These are phyloP conservation scores for Lenwebbia sp. DNA, from an alignment of 345 rosid genomes.

Conservation along the genomic window DNA sequence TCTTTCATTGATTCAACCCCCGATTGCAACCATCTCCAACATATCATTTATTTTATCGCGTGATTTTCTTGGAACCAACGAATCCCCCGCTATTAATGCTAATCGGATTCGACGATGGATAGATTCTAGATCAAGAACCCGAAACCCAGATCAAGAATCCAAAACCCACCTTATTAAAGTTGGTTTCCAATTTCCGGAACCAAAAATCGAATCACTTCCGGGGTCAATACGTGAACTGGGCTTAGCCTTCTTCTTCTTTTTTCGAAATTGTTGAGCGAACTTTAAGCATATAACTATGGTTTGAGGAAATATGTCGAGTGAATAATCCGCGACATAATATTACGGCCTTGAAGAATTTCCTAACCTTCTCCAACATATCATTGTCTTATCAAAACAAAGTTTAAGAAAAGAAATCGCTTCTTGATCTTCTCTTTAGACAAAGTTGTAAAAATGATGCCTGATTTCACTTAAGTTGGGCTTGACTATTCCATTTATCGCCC, in stretches of 20 bases:
- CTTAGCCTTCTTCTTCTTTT: neutral
- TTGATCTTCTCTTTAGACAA: neutral
- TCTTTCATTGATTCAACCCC: too few species aligned
- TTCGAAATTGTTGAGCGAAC: neutral
- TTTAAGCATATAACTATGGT: neutral
- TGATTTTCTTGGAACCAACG: too few species aligned
- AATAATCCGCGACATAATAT: neutral
- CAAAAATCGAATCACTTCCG: neutral
- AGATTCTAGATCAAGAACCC: neutral
- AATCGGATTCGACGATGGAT: neutral
- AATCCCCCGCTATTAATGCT: too few species aligned
- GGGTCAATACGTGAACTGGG: rapidly evolving
- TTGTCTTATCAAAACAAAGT: neutral
- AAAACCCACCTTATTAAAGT: neutral
- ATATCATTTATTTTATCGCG: too few species aligned
- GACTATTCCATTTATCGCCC: too few species aligned
- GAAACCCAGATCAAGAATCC: neutral
- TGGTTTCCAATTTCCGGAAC: rapidly evolving
- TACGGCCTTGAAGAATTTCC: neutral
- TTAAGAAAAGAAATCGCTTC: neutral
- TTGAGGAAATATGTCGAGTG: neutral
- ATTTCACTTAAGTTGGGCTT: too few species aligned
- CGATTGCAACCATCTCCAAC: too few species aligned
- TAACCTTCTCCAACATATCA: neutral
- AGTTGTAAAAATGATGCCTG: too few species aligned